phyloP scores from a whole-genome alignment of 805 yeast species.

The Starmerella powellii region DNA sequence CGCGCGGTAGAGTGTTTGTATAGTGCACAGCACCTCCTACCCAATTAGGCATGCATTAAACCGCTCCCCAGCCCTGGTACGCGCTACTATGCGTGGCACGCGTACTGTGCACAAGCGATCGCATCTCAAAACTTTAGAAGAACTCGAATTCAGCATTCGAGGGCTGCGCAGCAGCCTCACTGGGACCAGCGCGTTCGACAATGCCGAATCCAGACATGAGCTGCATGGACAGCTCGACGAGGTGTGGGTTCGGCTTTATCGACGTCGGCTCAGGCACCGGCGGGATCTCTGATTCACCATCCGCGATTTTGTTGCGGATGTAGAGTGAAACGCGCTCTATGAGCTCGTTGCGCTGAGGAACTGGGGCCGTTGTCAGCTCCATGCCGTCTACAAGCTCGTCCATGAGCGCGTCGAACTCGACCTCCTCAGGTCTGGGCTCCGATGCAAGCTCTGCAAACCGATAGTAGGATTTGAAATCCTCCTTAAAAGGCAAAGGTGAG shows the following conservation, averaged over 20 bases:
- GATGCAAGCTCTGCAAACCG: slow-evolving; percentile 7
- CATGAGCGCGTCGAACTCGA: slow-evolving; percentile 11
- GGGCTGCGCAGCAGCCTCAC: not conserved
- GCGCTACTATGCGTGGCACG: no score
- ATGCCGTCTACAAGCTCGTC: slow-evolving; percentile 15
- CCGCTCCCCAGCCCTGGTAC: no score
- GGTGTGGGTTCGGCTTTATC: not conserved
- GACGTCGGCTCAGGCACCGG: not conserved
- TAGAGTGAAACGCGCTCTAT: slow-evolving; percentile 5
- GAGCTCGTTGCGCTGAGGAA: slow-evolving; percentile 2
- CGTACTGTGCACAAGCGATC: no score
- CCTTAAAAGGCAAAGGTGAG: slow-evolving; percentile 19
- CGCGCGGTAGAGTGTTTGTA: no score
- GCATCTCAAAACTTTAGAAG: no score
- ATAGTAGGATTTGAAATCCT: slow-evolving; percentile 16
- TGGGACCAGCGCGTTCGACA: not conserved
- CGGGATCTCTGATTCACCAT: slow-evolving; percentile 6
- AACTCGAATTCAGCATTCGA: not conserved
- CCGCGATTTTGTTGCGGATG: slow-evolving; percentile 6
- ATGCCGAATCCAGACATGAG: slow-evolving; percentile 1
- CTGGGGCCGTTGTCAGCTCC: not conserved
- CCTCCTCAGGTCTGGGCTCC: slow-evolving; percentile 6
- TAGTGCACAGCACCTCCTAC: no score
- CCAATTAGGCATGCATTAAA: no score
- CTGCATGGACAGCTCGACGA: not conserved